Conservation (phyloP, 1,139 yeast genomes). For the Blastobotrys capitulatus region DNA sequence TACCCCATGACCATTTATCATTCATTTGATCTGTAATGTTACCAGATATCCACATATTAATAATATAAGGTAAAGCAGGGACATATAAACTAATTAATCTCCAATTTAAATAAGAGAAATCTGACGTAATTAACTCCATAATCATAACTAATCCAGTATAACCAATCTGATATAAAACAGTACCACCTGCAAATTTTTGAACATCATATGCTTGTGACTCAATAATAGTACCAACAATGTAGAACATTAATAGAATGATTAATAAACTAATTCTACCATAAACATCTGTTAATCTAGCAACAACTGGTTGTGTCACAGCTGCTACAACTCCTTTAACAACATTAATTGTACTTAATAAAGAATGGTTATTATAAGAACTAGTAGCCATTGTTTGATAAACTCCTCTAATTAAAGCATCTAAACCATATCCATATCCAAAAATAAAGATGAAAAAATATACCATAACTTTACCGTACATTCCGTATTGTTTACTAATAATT, state of each 20-base stretch:
- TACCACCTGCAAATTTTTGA: constrained; percentile 67
- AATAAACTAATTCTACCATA: constrained; percentile 62
- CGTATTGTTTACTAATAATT: constrained; percentile 32
- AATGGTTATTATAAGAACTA: constrained; percentile 49
- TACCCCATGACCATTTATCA: constrained; percentile 59
- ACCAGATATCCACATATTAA: constrained; percentile 73
- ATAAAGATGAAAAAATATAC: constrained; percentile 50
- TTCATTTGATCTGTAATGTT: constrained; percentile 41
- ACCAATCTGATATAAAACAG: constrained; percentile 65
- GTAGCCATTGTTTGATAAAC: constrained; percentile 52
- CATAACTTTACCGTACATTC: constrained; percentile 31
- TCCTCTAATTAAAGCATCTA: constrained; percentile 51
- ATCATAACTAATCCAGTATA: constrained; percentile 57
- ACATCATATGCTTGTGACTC: constrained; percentile 64
- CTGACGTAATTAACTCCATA: constrained; percentile 54
- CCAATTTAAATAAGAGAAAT: constrained; percentile 63
- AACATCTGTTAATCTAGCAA: constrained; percentile 62
- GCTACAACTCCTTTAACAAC: constrained; percentile 59
- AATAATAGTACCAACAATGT: constrained; percentile 63
- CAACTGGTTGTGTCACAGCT: constrained; percentile 66
- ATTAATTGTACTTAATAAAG: constrained; percentile 58
- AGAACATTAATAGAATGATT: constrained; percentile 50
- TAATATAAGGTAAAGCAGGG: constrained; percentile 64
- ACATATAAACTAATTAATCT: constrained; percentile 56
- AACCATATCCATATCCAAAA: constrained; percentile 58